Base-by-base conservation (phyloP, 352 stramenopile genomes). In the Pythium periplocum region DNA sequence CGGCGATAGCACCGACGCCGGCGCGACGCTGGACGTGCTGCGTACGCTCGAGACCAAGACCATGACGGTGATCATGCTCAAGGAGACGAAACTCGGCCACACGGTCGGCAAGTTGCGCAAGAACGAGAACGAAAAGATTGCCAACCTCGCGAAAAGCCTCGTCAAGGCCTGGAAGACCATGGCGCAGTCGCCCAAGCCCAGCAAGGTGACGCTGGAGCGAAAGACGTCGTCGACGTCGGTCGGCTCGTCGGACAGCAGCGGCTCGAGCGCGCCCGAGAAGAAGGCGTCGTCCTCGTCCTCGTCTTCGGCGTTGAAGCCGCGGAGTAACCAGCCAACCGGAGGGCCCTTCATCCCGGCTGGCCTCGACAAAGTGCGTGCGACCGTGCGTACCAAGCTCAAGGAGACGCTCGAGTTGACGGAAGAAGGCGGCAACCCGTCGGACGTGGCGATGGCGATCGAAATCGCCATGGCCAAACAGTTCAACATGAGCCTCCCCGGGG, bases 151-250 rank as follows among this genome's bases (percentile, higher is more conserved):
- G 32, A 90, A 88, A 36, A 53, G 69, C 34, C 70, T 96, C 33
- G 77, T 96, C 37, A 95, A 93, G 68, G 74, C 68, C 41, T 96
- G 87, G 87, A 96, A 96, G 62, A 77, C 71, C 57, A 80, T 93
- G 70, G 84, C 82, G 48, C 55, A 87, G 52, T 91, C 81, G 42
- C 81, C 81, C 30, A 72, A 68, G n/a, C 55, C 67, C 31, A 26
- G 17, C 17, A 26, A 26, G 17, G 17, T 26, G 17, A 11, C 53
- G 32, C 48, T 68, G 17, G 67, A 75, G 54, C 64, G 61, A 47
- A 72, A 75, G 57, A 55, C 54, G 6, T 69, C 67, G 11, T 41
- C 45, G 10, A 55, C 51, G 37, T 72, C 57, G 43, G 49, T 62
- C 32, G 54, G 51, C 26, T 77, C 48, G 10, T 69, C 51, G 5